Conservation (phyloP, 805 yeast species). For the Teunomyces cretensis region DNA sequence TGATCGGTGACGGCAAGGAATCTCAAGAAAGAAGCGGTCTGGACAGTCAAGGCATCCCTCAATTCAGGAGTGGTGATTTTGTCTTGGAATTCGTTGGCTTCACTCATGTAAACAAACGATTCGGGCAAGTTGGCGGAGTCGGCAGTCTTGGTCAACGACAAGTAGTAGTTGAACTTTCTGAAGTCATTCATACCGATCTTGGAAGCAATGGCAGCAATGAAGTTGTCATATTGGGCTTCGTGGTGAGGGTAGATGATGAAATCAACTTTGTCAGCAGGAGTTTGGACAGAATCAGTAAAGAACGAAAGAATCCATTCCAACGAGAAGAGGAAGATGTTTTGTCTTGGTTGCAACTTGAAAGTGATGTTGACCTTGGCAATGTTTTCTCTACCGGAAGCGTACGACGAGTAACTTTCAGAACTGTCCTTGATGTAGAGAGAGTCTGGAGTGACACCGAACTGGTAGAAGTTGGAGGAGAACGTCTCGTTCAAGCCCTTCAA, state of each 20-base stretch:
- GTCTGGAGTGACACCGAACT: slow-evolving; percentile 60
- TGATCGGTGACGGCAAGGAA: slow-evolving; percentile 83
- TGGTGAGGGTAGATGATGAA: slow-evolving; percentile 59
- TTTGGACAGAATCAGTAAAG: slow-evolving; percentile 53
- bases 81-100: slow-evolving; percentile 77
- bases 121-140: slow-evolving; percentile 70
- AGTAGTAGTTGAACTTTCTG: slow-evolving; percentile 75
- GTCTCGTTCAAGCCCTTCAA: slow-evolving; percentile 50
- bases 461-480: slow-evolving; percentile 68
- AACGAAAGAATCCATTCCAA: slow-evolving; percentile 62
- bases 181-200: slow-evolving; percentile 76
- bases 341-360: slow-evolving; percentile 73
- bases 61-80: slow-evolving; percentile 52
- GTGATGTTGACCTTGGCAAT: slow-evolving; percentile 61
- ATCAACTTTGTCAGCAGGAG: slow-evolving; percentile 59
- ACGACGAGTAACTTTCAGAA: slow-evolving; percentile 61
- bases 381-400: slow-evolving; percentile 87
- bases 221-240: slow-evolving; percentile 57
- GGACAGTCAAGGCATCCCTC: slow-evolving; percentile 38
- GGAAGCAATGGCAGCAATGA: slow-evolving; percentile 80
- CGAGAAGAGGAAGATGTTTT: slow-evolving; percentile 66
- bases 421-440: slow-evolving; percentile 59
- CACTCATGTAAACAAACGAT: slow-evolving; percentile 85
- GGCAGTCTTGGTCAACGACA: slow-evolving; percentile 80
- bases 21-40: slow-evolving; percentile 52